phyloP scores from a whole-genome alignment of 1,139 yeast species.

The Casaregolazyma suthepensis region DNA sequence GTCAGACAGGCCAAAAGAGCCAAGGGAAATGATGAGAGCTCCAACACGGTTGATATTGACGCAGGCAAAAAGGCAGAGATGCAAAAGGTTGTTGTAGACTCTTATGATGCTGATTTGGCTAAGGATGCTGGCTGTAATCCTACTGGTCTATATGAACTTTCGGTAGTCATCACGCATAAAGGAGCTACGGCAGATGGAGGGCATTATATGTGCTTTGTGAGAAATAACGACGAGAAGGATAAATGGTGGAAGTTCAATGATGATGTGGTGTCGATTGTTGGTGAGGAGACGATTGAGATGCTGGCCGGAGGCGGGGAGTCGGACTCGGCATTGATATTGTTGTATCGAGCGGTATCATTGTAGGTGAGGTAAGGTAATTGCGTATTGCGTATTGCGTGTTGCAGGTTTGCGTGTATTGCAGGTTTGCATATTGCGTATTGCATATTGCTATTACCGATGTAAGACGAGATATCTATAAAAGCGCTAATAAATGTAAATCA shows the following conservation, averaged over 20 bases:
- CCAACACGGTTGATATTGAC: slow-evolving; percentile 29
- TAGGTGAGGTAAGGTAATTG: background rate
- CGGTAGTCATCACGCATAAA: slow-evolving; percentile 82
- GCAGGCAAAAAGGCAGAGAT: slow-evolving; percentile 36
- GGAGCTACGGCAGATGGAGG: slow-evolving; percentile 98
- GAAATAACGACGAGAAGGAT: slow-evolving; percentile 57
- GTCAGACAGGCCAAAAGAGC: slow-evolving; percentile 70
- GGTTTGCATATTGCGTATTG: too few relatives aligned
- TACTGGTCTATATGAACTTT: slow-evolving; percentile 76
- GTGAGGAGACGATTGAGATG: slow-evolving; percentile 70
- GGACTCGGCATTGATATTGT: slow-evolving; percentile 83
- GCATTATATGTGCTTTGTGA: slow-evolving; percentile 87
- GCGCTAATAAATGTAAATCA: background rate
- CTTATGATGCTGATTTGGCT: slow-evolving; percentile 30
- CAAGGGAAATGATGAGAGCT: slow-evolving; percentile 28
- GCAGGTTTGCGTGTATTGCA: background rate
- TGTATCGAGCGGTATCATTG: slow-evolving; percentile 58
- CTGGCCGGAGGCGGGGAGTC: slow-evolving; percentile 98
- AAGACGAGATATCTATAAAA: background rate
- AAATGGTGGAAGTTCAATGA: slow-evolving; percentile 95
- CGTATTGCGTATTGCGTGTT: background rate
- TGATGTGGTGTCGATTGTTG: slow-evolving; percentile 75
- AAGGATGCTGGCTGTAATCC: slow-evolving; percentile 67
- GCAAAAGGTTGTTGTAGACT: slow-evolving; percentile 25
- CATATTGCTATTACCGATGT: background rate